Base-by-base conservation (phyloP, 495 filamentous ascomycete genomes). In the Pseudomonodictys pantanalensis region DNA sequence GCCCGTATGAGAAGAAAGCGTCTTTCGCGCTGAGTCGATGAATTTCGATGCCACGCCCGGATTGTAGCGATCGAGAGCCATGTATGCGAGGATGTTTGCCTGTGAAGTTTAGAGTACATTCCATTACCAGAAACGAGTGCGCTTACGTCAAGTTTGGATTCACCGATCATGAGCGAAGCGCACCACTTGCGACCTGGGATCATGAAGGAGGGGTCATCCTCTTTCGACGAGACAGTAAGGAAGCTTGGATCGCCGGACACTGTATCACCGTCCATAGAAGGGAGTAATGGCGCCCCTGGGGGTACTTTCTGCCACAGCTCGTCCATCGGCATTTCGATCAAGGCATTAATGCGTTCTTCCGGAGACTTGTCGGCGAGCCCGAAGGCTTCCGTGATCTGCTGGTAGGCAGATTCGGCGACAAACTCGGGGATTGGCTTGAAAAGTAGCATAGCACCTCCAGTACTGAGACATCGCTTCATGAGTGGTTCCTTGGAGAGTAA, bases 381-480 rank as follows among this genome's bases (percentile, higher is more conserved):
- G 32, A 77, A 60, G 3, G 72, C 70, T 23, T 68, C 58, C 1
- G 77, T 68, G 10, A 71, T 69, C 11, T 60, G 59, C 29, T 68
- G 10, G 56, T 78, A 79, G 9, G 66, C 71, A 20, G 64, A 28
- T 48, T 78, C 76, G 20, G 75, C 73, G 1, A 62, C 61, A 0
- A 57, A 62, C n/a, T 67, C 63, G 0, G 73, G 67, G 28, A 76
- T 51, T 0, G 74, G 66, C 12, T 58, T 61, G 2, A 68, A 52
- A 3, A 76, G 64, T 15, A 77, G 61, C 7, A 69, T 71, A 20
- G 73, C 71, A 0, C 77, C 77, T 45, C 71, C 72, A 66, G 77
- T 75, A 20, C 64, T 49, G 54, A 78, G 70, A 6, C 71, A 72
- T 15, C 76, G 65, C 58, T 74, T 76, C 62, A 78, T 77, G 8